phyloP scores from a whole-genome alignment of 208 protist genomes.

The Phytomonas serpens region DNA sequence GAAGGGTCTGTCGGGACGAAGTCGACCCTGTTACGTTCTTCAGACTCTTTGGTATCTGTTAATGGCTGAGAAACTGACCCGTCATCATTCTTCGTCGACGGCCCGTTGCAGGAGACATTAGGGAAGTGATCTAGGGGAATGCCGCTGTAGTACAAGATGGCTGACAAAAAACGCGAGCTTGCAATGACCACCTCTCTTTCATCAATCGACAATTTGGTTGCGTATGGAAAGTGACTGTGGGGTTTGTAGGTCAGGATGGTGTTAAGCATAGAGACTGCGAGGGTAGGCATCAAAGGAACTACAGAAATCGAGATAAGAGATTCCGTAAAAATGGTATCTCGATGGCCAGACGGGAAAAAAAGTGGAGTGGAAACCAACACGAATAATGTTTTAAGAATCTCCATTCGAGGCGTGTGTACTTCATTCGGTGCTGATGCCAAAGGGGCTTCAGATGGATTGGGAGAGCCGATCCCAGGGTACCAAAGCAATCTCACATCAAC shows the following conservation, averaged over 20 bases:
- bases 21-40: neutral
- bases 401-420: slow-evolving; percentile 26
- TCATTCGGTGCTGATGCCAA: neutral
- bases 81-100: neutral
- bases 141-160: slow-evolving; percentile 47
- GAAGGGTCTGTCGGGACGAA: neutral
- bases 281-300: slow-evolving; percentile 60
- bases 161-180: slow-evolving; percentile 45
- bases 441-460: neutral
- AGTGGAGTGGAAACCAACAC: slow-evolving; percentile 39
- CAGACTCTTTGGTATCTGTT: neutral
- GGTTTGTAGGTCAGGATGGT: slow-evolving; percentile 57
- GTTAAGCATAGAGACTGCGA: slow-evolving; percentile 75
- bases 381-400: slow-evolving; percentile 48
- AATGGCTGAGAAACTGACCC: neutral
- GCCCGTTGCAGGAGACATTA: neutral
- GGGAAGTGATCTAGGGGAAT: slow-evolving; percentile 14
- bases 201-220: slow-evolving; percentile 47
- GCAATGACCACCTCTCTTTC: slow-evolving; percentile 47
- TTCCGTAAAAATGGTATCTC: slow-evolving; percentile 74
- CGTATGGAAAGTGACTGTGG: slow-evolving; percentile 69
- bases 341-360: slow-evolving; percentile 31
- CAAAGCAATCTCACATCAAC: slow-evolving; percentile 40
- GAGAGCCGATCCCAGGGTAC: neutral
- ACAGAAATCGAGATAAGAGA: slow-evolving; percentile 35